Percentiles rank a stretch among this genome's conserved stretches.
These are phyloP conservation scores for Blastocystis sp. DNA, from an alignment of 352 stramenopile species.

Conservation along the genomic window DNA sequence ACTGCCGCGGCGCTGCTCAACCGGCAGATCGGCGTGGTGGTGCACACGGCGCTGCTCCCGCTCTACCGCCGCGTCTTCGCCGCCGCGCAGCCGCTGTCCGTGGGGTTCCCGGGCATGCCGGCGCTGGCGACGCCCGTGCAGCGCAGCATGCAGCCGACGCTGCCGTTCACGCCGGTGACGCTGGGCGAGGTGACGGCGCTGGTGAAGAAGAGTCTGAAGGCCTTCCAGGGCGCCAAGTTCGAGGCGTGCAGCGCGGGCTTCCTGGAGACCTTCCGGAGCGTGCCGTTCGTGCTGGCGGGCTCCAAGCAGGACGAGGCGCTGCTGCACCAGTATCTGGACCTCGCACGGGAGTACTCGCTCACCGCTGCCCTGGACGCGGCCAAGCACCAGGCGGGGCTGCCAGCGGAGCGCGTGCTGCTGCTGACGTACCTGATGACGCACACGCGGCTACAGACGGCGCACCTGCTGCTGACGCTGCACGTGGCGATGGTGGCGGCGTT, in stretches of 20 bases:
- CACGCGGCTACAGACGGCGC: slow-evolving; percentile 93
- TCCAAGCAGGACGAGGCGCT: slow-evolving; percentile 84
- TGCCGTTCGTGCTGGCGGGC: slow-evolving; percentile 89
- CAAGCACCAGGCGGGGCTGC: slow-evolving; percentile 74
- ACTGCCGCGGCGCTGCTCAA: slow-evolving; percentile 95
- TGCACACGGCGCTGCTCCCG: slow-evolving; percentile 74
- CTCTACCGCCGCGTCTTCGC: background rate
- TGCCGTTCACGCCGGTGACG: slow-evolving; percentile 84
- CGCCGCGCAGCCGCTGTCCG: slow-evolving; percentile 76
- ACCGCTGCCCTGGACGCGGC: slow-evolving; percentile 89
- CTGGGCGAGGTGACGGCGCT: slow-evolving; percentile 84
- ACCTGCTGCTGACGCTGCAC: slow-evolving; percentile 94
- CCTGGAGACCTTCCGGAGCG: slow-evolving; percentile 84
- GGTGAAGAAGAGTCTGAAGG: slow-evolving; percentile 85
- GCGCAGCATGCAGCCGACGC: slow-evolving; percentile 79
- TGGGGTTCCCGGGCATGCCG: slow-evolving; percentile 79
- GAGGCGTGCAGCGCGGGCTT: slow-evolving; percentile 87
- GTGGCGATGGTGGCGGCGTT: slow-evolving; percentile 97
- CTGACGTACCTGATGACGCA: slow-evolving; percentile 97
- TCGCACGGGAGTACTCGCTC: slow-evolving; percentile 94
- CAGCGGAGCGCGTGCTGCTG: slow-evolving; percentile 87
- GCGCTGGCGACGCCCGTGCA: slow-evolving; percentile 80
- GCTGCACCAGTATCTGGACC: slow-evolving; percentile 89
- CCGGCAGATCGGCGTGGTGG: slow-evolving; percentile 94
- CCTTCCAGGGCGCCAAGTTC: slow-evolving; percentile 96